Percentiles rank a stretch among this genome's conserved stretches.
phyloP scores from a whole-genome alignment of 1,139 yeast genomes.

The Debaryomycetaceae sp. region DNA sequence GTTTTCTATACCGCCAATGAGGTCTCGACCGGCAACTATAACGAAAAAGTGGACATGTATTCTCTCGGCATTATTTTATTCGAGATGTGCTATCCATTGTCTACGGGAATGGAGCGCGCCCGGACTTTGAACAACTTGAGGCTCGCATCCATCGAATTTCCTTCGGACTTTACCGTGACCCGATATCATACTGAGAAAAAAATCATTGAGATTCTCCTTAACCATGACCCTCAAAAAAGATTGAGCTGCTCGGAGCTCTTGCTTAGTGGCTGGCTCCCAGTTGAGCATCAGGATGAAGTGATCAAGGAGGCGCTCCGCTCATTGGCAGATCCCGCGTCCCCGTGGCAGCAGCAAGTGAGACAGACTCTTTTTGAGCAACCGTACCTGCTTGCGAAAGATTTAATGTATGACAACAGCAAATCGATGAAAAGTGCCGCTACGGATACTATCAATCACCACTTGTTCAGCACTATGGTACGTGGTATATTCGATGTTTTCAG shows the following conservation, averaged over 20 bases:
- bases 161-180: conserved; percentile 44
- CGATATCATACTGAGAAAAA: conserved; percentile 49
- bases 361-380: conserved; percentile 78
- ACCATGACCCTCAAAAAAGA: conserved; percentile 64
- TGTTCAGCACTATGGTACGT: conserved; percentile 41
- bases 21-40: conserved; percentile 67
- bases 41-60: conserved; percentile 92
- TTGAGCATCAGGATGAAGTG: conserved; percentile 81
- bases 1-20: conserved; percentile 88
- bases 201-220: conserved; percentile 53
- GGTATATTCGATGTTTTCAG: conserved; percentile 52
- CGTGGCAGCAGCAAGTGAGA: conserved; percentile 90
- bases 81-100: conserved; percentile 79
- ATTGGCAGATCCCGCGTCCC: conserved; percentile 80
- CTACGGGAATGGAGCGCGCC: conserved; percentile 90
- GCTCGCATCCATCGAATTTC: conserved; percentile 48
- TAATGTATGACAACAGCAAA: conserved; percentile 53
- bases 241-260: conserved; percentile 72
- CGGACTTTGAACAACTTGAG: conserved; percentile 56
- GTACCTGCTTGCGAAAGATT: conserved; percentile 69
- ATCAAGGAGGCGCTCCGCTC: conserved; percentile 81
- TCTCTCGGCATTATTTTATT: conserved; percentile 89
- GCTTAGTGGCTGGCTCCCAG: conserved; percentile 75
- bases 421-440: conserved; percentile 9
- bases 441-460: conserved; percentile 19